Conservation (phyloP, 2,329 filamentous ascomycete genomes). For the Acrocalymma vagum region DNA sequence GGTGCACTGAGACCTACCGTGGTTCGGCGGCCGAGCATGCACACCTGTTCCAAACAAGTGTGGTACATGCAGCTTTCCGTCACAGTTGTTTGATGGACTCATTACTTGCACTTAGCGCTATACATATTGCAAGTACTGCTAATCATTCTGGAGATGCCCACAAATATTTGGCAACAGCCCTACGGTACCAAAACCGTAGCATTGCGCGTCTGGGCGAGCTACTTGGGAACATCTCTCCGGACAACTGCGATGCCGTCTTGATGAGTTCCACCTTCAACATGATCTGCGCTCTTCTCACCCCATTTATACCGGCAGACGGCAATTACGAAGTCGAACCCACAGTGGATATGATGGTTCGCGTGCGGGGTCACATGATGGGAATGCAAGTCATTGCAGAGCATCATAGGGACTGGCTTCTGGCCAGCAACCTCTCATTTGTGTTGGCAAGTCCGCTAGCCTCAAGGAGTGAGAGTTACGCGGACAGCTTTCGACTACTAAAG, state of each 20-base stretch:
- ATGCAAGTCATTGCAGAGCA: slow-evolving; percentile 1
- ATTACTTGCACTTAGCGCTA: slow-evolving; percentile 12
- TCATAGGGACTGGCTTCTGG: background rate
- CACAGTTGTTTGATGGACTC: slow-evolving; percentile 20
- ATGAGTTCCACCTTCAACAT: slow-evolving; percentile 1
- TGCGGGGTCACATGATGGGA: slow-evolving; percentile 2
- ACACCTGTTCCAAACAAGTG: slow-evolving; percentile 14
- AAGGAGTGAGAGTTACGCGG: no score
- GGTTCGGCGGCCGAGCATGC: slow-evolving; percentile 8
- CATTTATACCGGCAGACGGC: background rate
- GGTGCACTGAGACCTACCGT: slow-evolving; percentile 15
- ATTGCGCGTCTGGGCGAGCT: slow-evolving; percentile 2
- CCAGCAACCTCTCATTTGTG: no score
- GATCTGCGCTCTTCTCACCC: background rate
- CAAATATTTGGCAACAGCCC: slow-evolving; percentile 5
- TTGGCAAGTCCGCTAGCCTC: no score
- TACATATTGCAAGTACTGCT: slow-evolving; percentile 12
- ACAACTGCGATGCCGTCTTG: background rate
- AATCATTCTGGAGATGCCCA: background rate
- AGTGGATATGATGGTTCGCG: slow-evolving; percentile 4
- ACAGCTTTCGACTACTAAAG: no score
- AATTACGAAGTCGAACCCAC: slow-evolving; percentile 1
- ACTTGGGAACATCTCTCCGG: background rate
- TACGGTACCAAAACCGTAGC: slow-evolving; percentile 8
- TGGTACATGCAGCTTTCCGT: slow-evolving; percentile 9